Conservation (phyloP, 306 rosid species). For the Rubus idaeus region DNA sequence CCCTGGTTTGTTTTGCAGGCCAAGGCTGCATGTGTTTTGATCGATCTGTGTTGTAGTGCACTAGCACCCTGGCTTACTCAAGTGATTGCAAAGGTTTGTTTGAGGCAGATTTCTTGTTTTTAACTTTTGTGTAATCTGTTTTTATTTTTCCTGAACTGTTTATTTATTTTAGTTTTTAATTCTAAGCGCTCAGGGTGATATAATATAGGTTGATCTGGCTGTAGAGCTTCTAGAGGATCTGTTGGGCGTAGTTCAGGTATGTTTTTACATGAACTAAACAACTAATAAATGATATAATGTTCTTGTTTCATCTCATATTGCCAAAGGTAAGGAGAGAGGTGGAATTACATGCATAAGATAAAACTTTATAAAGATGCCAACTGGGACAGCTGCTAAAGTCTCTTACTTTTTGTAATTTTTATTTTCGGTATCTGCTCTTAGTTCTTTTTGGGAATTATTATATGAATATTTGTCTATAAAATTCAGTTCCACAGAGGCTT, state of each 20-base stretch:
- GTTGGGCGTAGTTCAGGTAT: conserved; percentile 81
- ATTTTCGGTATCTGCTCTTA: background rate
- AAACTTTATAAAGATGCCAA: conserved; percentile 7
- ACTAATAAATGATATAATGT: background rate
- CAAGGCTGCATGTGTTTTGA: conserved; percentile 87
- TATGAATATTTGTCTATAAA: background rate
- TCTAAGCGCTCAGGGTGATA: conserved; percentile 28
- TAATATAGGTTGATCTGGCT: conserved; percentile 76
- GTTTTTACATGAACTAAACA: background rate
- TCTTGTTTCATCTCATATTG: conserved; percentile 11
- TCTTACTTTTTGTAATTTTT: background rate
- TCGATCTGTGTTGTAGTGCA: conserved; percentile 77
- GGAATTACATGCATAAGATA: conserved; percentile 2
- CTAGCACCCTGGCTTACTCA: conserved; percentile 89
- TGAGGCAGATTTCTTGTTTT: conserved; percentile 17
- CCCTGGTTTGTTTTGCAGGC: conserved; percentile 48
- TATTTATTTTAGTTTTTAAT: conserved; percentile 17
- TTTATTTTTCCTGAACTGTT: background rate
- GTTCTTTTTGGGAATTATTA: background rate
- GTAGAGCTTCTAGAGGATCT: conserved; percentile 94
- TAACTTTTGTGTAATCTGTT: conserved; percentile 9
- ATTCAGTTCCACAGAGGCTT: background rate
- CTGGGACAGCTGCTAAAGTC: conserved; percentile 4
- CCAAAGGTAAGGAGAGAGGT: background rate
- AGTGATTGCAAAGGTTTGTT: conserved; percentile 77